phyloP scores from a whole-genome alignment of 352 stramenopile genomes.

The Phytopythium delawarense region DNA sequence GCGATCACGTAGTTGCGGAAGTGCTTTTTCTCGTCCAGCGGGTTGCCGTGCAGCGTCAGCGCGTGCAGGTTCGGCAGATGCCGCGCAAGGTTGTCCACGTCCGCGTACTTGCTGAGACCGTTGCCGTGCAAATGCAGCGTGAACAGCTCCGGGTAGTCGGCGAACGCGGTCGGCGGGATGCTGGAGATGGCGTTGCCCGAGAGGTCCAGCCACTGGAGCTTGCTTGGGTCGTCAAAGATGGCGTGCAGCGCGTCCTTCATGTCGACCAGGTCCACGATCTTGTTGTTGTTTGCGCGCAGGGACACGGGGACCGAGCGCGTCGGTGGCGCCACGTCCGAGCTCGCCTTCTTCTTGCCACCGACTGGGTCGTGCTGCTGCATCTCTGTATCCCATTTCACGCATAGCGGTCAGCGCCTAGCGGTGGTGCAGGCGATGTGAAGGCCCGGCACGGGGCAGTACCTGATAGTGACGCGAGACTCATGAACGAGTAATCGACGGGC shows the following conservation, averaged over 20 bases:
- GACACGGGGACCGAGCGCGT: slow-evolving; percentile 24
- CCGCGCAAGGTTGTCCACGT: slow-evolving; percentile 48
- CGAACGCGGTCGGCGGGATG: slow-evolving; percentile 35
- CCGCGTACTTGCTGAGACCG: slow-evolving; percentile 47
- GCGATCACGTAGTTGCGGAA: slow-evolving; percentile 82
- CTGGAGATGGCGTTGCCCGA: slow-evolving; percentile 42
- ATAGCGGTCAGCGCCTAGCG: too few relatives aligned
- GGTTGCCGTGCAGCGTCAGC: slow-evolving; percentile 79
- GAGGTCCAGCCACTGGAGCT: slow-evolving; percentile 64
- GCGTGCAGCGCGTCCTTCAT: slow-evolving; percentile 42
- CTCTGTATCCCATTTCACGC: slow-evolving; percentile 18
- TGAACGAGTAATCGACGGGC: slow-evolving; percentile 70
- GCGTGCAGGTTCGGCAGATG: slow-evolving; percentile 51
- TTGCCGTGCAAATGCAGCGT: slow-evolving; percentile 81
- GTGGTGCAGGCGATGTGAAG: neutral
- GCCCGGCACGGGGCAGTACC: slow-evolving; percentile 18
- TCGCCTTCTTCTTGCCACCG: slow-evolving; percentile 43
- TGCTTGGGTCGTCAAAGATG: slow-evolving; percentile 43
- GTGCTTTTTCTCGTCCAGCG: slow-evolving; percentile 83
- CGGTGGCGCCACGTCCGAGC: slow-evolving; percentile 6
- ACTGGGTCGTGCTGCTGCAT: slow-evolving; percentile 60
- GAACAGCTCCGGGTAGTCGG: slow-evolving; percentile 43
- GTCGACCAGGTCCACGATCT: slow-evolving; percentile 40
- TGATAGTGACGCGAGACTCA: slow-evolving; percentile 47
- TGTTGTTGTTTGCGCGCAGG: slow-evolving; percentile 68